phyloP scores from a whole-genome alignment of 768 basidiomycete species.

The Peribolospora baueri region DNA sequence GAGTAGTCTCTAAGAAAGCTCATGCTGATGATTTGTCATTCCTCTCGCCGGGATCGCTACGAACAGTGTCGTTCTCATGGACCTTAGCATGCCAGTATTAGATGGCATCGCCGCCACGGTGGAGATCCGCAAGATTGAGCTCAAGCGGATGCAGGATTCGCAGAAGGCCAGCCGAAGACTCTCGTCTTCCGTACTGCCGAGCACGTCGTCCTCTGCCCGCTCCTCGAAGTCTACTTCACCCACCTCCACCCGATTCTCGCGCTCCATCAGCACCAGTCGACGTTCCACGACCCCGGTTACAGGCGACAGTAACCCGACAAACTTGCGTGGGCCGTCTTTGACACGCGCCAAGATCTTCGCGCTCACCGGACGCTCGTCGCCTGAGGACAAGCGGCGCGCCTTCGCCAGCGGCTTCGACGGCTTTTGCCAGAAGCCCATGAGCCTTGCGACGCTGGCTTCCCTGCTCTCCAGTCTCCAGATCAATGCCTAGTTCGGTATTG shows the following conservation, averaged over 20 bases:
- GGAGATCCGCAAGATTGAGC: slow-evolving; percentile 57
- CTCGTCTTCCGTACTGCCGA: too few relatives aligned
- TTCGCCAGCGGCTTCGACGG: slow-evolving; percentile 86
- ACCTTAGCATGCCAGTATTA: slow-evolving; percentile 80
- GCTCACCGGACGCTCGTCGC: slow-evolving; percentile 74
- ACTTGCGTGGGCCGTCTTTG: not conserved
- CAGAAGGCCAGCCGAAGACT: too few relatives aligned
- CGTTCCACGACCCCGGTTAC: too few relatives aligned
- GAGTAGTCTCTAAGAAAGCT: not conserved
- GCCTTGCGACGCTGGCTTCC: too few relatives aligned
- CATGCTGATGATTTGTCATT: slow-evolving; percentile 5
- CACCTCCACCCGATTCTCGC: too few relatives aligned
- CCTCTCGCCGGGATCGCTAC: not conserved
- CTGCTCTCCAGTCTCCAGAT: too few relatives aligned
- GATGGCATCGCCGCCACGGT: slow-evolving; percentile 73
- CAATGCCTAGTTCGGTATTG: too few relatives aligned
- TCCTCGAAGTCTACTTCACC: too few relatives aligned
- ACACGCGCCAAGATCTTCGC: slow-evolving; percentile 37
- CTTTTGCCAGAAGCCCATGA: not conserved
- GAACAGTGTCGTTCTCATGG: slow-evolving; percentile 53
- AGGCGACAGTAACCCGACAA: too few relatives aligned
- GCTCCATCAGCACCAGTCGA: too few relatives aligned
- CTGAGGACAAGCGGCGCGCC: slow-evolving; percentile 73
- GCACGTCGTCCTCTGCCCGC: too few relatives aligned
- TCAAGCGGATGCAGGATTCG: slow-evolving; percentile 12